Evolutionary conservation across 352 stramenopile genomes (phyloP), one percentile per base, ranked within the genome.

Genomic region (Globisporangium middletonii): DNA sequence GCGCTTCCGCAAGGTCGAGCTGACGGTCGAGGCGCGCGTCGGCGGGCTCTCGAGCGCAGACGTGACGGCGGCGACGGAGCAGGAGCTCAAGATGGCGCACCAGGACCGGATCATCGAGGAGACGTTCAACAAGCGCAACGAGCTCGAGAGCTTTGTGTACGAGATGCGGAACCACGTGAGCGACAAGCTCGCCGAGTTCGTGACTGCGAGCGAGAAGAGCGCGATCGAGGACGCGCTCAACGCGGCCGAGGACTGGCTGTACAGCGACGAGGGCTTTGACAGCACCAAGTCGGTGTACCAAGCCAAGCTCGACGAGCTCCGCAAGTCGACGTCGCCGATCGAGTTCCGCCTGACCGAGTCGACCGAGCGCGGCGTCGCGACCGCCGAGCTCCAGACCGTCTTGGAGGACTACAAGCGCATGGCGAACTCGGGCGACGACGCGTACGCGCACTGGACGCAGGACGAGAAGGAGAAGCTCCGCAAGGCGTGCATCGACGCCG

Each of bases 111-210:
- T 99, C 38, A 95, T 99, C 19, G 74, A 90, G 49, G 96, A 99
- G 75, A 99, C 97, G 27, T 87, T 95, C 55, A 98, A 99, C 81
- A 99, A 98, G 79, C 86, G 96, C 62, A 99, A 99, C 74, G 97
- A 99, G 69, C 83, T 99, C 33, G 97, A 99, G 72, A 97, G 89
- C 45, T 99, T 99, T 72, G 97, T 99, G 68, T 99, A 99, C 79
- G 88, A 96, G 69, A 98, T 99, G 95, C 92, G 97, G 53, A 97
- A 99, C 83, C 96, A 98, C 61, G 70, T 98, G 57, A 73, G 74
- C 62, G 86, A 92, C 60, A 77, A 79, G 57, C 79, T 97, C 35
- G 69, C 80, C 26, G 73, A 76, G 26, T 98, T 96, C 69, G 89
- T 93, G 55, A 95, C 94, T 26, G 66, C 89, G n/a, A 72, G 80